These are phyloP conservation scores for Lyophyllum decastes DNA, from an alignment of 768 basidiomycete genomes.

Conservation along the genomic window DNA sequence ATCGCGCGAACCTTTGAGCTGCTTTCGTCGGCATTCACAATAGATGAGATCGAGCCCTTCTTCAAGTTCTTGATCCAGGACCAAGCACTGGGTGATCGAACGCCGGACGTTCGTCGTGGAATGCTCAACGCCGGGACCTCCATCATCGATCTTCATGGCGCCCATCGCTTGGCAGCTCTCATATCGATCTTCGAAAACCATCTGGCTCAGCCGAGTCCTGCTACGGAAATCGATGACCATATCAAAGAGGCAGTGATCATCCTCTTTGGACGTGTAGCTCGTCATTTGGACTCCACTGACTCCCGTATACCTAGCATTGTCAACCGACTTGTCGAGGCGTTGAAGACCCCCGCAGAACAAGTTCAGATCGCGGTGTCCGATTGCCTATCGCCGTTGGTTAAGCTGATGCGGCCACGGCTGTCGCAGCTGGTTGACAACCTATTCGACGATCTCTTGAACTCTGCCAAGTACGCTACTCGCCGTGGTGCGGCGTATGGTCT, in stretches of 20 bases:
- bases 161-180: conserved; percentile 65
- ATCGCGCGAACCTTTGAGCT: conserved; percentile 66
- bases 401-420: conserved; percentile 62
- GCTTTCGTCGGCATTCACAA: conserved; percentile 66
- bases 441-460: conserved; percentile 74
- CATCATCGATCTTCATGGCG: conserved; percentile 84
- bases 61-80: conserved; percentile 87
- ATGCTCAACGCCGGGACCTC: conserved; percentile 87
- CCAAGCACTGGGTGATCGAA: conserved; percentile 85
- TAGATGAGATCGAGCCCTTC: conserved; percentile 64
- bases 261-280: conserved; percentile 88
- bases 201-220: conserved; percentile 54
- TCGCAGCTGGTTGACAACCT: conserved; percentile 72
- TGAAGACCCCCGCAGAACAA: conserved; percentile 93
- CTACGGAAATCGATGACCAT: conserved; percentile 77
- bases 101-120: conserved; percentile 75
- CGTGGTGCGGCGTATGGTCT: conserved; percentile 97
- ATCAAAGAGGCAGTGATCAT: conserved; percentile 96
- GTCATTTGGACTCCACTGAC: conserved; percentile 81
- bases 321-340: conserved; percentile 81
- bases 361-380: conserved; percentile 97
- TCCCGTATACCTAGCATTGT: conserved; percentile 79
- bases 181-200: conserved; percentile 83
- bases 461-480: conserved; percentile 87
- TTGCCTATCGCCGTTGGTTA: conserved; percentile 86